A percentile compares a stretch with the other conserved stretches of the same genome.
phyloP scores from a whole-genome alignment of 2,329 filamentous ascomycete genomes.

The Periconia digitata region DNA sequence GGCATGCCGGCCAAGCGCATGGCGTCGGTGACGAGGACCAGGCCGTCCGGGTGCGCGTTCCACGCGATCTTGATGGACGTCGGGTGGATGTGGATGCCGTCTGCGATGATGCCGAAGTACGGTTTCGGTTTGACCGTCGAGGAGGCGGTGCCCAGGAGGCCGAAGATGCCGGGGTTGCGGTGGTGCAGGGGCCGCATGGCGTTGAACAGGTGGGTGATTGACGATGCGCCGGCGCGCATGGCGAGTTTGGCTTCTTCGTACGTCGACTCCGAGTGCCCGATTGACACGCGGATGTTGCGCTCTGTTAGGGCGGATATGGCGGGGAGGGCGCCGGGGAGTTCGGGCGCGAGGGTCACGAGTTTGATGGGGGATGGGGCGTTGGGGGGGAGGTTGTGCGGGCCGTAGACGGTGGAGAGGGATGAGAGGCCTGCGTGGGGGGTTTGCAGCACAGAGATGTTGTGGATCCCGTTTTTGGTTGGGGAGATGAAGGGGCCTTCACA shows the following conservation, averaged over 20 bases:
- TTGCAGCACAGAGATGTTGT: constrained; percentile 72
- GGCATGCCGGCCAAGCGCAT: constrained; percentile 85
- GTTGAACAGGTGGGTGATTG: constrained; percentile 94
- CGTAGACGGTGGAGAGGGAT: constrained; percentile 73
- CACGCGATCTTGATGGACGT: constrained; percentile 88
- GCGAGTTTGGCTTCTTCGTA: constrained; percentile 78
- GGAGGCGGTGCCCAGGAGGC: constrained; percentile 65
- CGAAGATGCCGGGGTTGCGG: constrained; percentile 88
- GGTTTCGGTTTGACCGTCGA: constrained; percentile 53
- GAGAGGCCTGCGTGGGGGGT: constrained; percentile 61
- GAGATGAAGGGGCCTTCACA: constrained; percentile 88
- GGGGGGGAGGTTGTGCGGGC: constrained; percentile 62
- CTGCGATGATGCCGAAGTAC: constrained; percentile 86
- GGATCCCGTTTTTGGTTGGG: constrained; percentile 82
- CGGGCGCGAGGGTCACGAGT: constrained; percentile 85
- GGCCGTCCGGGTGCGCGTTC: constrained; percentile 79
- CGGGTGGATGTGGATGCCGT: constrained; percentile 87
- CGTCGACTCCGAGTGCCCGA: constrained; percentile 84
- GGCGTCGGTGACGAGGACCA: constrained; percentile 88
- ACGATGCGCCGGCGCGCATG: constrained; percentile 73
- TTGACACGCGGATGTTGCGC: constrained; percentile 72
- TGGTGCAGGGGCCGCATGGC: constrained; percentile 90
- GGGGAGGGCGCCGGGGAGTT: constrained; percentile 69
- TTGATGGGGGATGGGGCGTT: constrained; percentile 55
- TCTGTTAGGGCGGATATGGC: constrained; percentile 66